Base-by-base conservation (phyloP, 768 basidiomycete species). In the Suillus variegatus region DNA sequence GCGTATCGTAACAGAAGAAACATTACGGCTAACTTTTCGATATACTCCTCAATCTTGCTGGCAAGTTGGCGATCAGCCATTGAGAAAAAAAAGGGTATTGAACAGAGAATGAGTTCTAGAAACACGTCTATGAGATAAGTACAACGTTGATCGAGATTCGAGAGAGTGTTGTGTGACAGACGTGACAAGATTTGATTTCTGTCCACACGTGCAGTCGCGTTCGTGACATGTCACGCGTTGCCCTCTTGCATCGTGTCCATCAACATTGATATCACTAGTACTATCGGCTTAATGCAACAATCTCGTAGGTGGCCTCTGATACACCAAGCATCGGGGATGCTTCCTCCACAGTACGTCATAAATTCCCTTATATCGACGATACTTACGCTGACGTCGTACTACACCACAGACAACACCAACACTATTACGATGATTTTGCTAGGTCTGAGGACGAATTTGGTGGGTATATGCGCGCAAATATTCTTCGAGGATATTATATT, bases 1-100 rank as follows among this genome's bases (percentile, higher is more conserved):
- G 64, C 69, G 64, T 71, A 71, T 64, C 64, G 64, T 22, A n/a
- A 61, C 63, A 14, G 66, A 56, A 28, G 66, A 68, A 51, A 63
- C n/a, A 28, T n/a, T 25, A 64, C 13, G 63, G 72, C 79, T 65
- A 69, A 90, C 92, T 89, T 92, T 74, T 91, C 89, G 63, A 92
- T 90, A 72, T 89, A 92, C 74, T 93, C 91, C 69, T 92, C 88
- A 28, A 91, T 80, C 71, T 87, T 82, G 80, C 57, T 84, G 76
- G 55, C 81, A 72, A 66, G 82, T 67, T 83, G 77, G 64, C 75
- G 77, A 35, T 76, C 74, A 58, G 75, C 65, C 70, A 76, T 77
- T 41, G 35, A 35, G 49, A 54, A 54, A 54, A 22, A 22, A 57
- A 55, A 12, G 7, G 51, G 52, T 72, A 61, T 55, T 60, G 55